These are phyloP conservation scores for Phytopythium sindhum DNA, from an alignment of 352 stramenopile species.

Conservation along the genomic window DNA sequence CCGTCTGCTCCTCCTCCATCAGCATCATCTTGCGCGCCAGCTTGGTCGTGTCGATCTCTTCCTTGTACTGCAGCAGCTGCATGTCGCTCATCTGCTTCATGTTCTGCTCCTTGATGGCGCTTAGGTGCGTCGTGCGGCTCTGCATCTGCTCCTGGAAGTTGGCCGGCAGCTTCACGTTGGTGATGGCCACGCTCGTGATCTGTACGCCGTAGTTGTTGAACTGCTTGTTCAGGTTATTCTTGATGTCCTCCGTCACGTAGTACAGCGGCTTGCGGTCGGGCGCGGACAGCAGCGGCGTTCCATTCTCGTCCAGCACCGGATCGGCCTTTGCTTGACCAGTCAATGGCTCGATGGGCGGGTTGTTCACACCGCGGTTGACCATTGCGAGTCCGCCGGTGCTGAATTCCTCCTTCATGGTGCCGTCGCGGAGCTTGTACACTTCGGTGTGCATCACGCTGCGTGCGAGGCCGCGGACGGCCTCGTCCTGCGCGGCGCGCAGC, in stretches of 20 bases:
- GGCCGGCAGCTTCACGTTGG: slow-evolving; percentile 56
- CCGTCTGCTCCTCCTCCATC: slow-evolving; percentile 63
- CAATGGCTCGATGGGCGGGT: neutral
- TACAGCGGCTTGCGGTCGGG: slow-evolving; percentile 21
- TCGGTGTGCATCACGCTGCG: slow-evolving; percentile 87
- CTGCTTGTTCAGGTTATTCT: slow-evolving; percentile 64
- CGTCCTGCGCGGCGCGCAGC: slow-evolving; percentile 75
- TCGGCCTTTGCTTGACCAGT: neutral
- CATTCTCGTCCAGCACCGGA: neutral
- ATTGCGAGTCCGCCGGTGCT: slow-evolving; percentile 42
- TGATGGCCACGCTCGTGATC: slow-evolving; percentile 75
- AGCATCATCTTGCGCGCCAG: slow-evolving; percentile 50
- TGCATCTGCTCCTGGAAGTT: slow-evolving; percentile 69
- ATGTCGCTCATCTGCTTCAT: slow-evolving; percentile 83
- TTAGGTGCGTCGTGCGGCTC: slow-evolving; percentile 62
- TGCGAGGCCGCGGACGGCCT: slow-evolving; percentile 75
- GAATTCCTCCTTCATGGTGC: slow-evolving; percentile 64
- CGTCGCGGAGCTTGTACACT: slow-evolving; percentile 82
- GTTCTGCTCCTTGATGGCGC: slow-evolving; percentile 64
- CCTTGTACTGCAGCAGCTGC: slow-evolving; percentile 63
- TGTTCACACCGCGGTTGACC: slow-evolving; percentile 11
- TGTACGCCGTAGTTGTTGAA: slow-evolving; percentile 75
- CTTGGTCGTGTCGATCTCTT: slow-evolving; percentile 54
- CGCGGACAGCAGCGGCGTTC: slow-evolving; percentile 5
- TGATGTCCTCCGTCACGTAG: slow-evolving; percentile 69